Base-by-base conservation (phyloP, 345 rosid species). In the Balakata baccata region DNA sequence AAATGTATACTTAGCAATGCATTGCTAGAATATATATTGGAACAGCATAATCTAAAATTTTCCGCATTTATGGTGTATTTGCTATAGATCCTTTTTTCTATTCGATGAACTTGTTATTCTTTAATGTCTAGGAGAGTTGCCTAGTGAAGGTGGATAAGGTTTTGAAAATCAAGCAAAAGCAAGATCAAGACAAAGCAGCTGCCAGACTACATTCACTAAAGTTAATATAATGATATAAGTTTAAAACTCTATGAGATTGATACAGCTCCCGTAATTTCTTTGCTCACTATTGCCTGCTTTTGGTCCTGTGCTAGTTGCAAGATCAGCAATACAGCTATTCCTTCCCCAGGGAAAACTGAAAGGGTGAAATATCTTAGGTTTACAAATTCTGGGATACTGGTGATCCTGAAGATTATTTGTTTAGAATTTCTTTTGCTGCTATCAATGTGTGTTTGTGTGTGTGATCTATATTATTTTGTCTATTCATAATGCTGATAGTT, bases 101-200 rank as follows among this genome's bases (percentile, higher is more conserved):
- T 38, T 76, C 39, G 38, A 43, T 77, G 62, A 53, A 59, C 34
- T 59, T 67, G 41, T 51, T 43, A 16, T 46, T 46, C 61, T 69
- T 74, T 72, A 38, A 57, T 71, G 66, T 74, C 66, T 79, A 92
- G 96, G 88, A 81, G 38, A 49, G 74, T 62, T 85, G 81, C 77
- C 74, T 87, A 38, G 76, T 62, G 62, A 92, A 84, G 83, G 89
- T 89, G 57, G 87, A 89, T 79, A 81, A 86, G 66, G 75, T 89
- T 67, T 88, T 90, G 37, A 84, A 81, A 68, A 81, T 95, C 73
- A 95, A 91, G 82, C 83, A 83, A 77, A 87, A 83, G 87, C 98
- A 95, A 83, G 93, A 89, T 66, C 88, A 92, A 81, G 94, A 89
- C 75, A 92, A 81, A 84, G 86, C 83, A 65, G 54, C 78, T 52